Evolutionary conservation across 148 eudicot species (phyloP).

Genomic region (Bassia scoparia): DNA sequence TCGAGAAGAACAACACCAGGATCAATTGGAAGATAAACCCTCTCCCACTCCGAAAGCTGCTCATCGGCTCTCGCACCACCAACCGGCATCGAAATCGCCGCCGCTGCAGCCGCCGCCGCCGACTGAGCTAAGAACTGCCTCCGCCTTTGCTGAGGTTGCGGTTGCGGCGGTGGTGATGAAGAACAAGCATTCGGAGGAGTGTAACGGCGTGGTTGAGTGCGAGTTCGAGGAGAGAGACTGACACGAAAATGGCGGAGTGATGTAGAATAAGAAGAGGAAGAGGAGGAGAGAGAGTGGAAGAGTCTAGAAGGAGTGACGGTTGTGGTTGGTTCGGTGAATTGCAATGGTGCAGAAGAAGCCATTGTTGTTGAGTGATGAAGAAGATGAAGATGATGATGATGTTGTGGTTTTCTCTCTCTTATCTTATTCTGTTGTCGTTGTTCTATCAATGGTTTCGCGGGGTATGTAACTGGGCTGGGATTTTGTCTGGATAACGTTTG

Average conservation of each 20-base stretch:
- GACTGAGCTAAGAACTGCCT: constrained; percentile 23
- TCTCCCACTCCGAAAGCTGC: constrained; percentile 79
- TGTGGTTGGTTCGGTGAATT: not conserved
- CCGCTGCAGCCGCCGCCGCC: constrained; percentile 29
- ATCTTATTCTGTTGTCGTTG: constrained; percentile 3
- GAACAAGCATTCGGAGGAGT: constrained; percentile 3
- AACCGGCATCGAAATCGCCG: constrained; percentile 26
- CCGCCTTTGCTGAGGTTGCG: constrained; percentile 11
- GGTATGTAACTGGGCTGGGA: not conserved
- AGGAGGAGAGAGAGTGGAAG: constrained; percentile 10
- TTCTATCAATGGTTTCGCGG: constrained; percentile 13
- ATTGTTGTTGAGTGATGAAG: not conserved
- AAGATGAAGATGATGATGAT: no score
- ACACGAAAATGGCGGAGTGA: not conserved
- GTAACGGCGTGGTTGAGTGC: not conserved
- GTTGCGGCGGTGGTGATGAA: not conserved
- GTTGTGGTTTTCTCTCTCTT: not conserved
- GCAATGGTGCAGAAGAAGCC: constrained; percentile 18
- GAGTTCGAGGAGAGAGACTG: constrained; percentile 9
- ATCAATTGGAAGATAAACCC: constrained; percentile 75
- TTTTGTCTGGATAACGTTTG: constrained; percentile 12
- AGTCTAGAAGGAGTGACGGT: not conserved
- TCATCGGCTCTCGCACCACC: constrained; percentile 47
- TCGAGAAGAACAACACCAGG: constrained; percentile 99
- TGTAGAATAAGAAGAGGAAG: no score